These are phyloP conservation scores for Brassica cretica DNA, from an alignment of 345 rosid species.

Conservation along the genomic window DNA sequence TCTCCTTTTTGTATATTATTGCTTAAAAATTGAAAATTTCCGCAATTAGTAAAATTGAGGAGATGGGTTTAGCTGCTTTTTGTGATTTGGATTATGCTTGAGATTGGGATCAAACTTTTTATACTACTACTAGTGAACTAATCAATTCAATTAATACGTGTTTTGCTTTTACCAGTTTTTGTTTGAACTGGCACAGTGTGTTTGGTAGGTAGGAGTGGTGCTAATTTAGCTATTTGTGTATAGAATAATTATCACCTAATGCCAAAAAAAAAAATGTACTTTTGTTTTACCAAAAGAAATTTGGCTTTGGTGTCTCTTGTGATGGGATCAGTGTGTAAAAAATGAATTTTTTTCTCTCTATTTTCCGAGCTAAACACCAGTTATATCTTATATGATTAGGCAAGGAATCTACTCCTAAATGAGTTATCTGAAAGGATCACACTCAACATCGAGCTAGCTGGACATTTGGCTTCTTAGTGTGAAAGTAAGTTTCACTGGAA, in stretches of 20 bases:
- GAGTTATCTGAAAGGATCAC: conserved; percentile 17
- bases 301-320: conserved; percentile 4
- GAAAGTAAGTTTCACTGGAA: conserved; percentile 30
- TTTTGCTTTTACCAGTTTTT: too few species aligned
- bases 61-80: too few species aligned
- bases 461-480: conserved; percentile 33
- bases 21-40: too few species aligned
- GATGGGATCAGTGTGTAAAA: conserved; percentile 9
- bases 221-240: too few species aligned
- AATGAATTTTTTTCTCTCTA: not conserved
- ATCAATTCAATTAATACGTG: too few species aligned
- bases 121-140: too few species aligned
- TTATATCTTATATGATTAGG: conserved; percentile 20
- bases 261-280: not conserved
- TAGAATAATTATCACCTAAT: too few species aligned
- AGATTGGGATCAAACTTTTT: too few species aligned
- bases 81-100: too few species aligned
- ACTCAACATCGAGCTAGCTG: conserved; percentile 19
- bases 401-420: conserved; percentile 22
- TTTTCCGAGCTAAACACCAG: conserved; percentile 9
- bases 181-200: too few species aligned
- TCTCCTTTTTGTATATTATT: not conserved
- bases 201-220: too few species aligned
- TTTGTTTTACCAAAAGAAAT: not conserved
- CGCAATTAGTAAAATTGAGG: too few species aligned